Percentiles rank a stretch among this genome's conserved stretches.
Evolutionary conservation across 371 early-diverging fungal species (phyloP).

Genomic region (Lichtheimia ornata): DNA sequence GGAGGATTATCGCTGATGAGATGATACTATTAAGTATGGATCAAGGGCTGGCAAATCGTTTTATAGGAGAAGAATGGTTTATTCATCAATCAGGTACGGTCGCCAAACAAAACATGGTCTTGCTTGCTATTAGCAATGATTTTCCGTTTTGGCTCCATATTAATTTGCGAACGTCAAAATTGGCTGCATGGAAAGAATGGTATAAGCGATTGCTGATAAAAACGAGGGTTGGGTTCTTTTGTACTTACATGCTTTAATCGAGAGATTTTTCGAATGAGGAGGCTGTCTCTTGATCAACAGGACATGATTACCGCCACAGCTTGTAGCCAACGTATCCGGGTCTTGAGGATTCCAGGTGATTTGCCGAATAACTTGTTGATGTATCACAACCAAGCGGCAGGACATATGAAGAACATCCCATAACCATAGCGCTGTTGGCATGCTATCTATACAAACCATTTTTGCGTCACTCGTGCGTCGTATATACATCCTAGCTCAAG

Average conservation of each 20-base stretch:
- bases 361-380: conserved; percentile 45
- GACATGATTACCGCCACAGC: conserved; percentile 52
- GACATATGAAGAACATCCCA: conserved; percentile 53
- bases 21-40: too few relatives aligned
- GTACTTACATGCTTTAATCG: conserved; percentile 31
- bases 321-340: conserved; percentile 47
- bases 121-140: conserved; percentile 37
- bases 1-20: too few relatives aligned
- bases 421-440: conserved; percentile 66
- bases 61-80: not conserved
- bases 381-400: conserved; percentile 49
- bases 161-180: conserved; percentile 34
- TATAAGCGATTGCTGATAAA: not conserved
- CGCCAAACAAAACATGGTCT: conserved; percentile 38
- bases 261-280: conserved; percentile 13
- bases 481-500: too few relatives aligned
- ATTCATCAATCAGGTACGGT: conserved; percentile 3
- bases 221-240: not conserved
- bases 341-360: conserved; percentile 62
- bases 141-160: conserved; percentile 42
- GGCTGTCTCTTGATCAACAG: conserved; percentile 31
- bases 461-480: conserved; percentile 17
- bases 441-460: conserved; percentile 50
- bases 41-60: too few relatives aligned
- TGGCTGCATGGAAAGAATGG: conserved; percentile 24